Evolutionary conservation across 305 asterid species (phyloP).

Genomic region (Fraxinus angustifolia): DNA sequence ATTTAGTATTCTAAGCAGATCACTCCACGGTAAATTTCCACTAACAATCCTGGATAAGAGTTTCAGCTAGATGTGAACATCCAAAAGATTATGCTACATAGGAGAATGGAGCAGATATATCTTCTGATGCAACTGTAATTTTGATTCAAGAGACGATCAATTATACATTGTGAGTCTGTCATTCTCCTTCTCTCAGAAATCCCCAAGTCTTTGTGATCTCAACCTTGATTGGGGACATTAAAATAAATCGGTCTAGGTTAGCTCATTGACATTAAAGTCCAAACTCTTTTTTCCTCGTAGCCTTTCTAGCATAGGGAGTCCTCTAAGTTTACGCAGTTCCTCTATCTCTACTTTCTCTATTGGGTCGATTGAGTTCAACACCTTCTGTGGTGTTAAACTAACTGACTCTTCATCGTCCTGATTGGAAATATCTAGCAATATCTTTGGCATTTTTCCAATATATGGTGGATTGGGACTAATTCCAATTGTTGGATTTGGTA

Average conservation of each 20-base stretch:
- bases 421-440: conserved; percentile 51
- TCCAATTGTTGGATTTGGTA: conserved; percentile 40
- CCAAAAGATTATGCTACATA: neutral
- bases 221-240: conserved; percentile 46
- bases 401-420: conserved; percentile 40
- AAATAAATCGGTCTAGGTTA: conserved; percentile 21
- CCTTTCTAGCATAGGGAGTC: conserved; percentile 62
- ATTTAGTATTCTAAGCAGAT: neutral
- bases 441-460: conserved; percentile 55
- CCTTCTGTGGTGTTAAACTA: conserved; percentile 64
- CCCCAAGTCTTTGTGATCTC: conserved; percentile 26
- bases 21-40: neutral
- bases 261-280: conserved; percentile 68
- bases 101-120: neutral
- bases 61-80: neutral
- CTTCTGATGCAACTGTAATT: conserved; percentile 19
- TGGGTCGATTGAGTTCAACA: conserved; percentile 58
- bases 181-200: conserved; percentile 19
- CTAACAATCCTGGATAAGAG: neutral
- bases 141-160: conserved; percentile 46
- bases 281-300: conserved; percentile 58
- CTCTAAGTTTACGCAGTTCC: conserved; percentile 55
- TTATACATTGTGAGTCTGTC: conserved; percentile 27
- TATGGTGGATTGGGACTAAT: conserved; percentile 30
- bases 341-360: conserved; percentile 68